Evolutionary conservation across 345 rosid species (phyloP), one percentile per base, ranked within the genome.

Genomic region (Orychophragmus violaceus): DNA sequence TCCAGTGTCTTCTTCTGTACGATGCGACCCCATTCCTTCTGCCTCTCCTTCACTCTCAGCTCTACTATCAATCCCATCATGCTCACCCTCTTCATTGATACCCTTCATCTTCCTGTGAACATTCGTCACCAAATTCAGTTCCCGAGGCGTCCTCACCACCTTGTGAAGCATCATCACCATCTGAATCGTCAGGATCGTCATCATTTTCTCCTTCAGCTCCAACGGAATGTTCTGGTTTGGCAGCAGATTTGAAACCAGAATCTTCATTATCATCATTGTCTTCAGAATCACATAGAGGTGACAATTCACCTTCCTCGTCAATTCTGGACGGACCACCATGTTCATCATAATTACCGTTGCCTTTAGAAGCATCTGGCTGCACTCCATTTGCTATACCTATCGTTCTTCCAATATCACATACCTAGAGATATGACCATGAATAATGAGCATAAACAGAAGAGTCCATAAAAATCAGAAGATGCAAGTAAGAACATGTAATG

Each of bases 231-330:
- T 70, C 83, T 75, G 37, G 62, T 14, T 77, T 83, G 10, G 80
- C 70, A 16, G 71, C 42, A 49, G 81, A 58, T 71, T 86, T 79
- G 62, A 66, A 39, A 37, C 59, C 77, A 63, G 59, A 44, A 63
- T 84, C 85, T 64, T 78, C 84, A 59, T 79, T 85, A 77, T 55
- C 82, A 70, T 75, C 83, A 64, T 75, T 81, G 44, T 89, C 91
- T 79, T 84, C 93, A 16, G 78, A 81, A 72, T 86, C 93, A 72
- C 83, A 85, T 56, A 68, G 84, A 48, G 98, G 97, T 27, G 98
- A 92, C 56, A 92, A 59, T 76, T 92, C 98, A 64, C 98, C 98
- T 78, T 92, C 98, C 72, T 92, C 98, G 71, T 89, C 97, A 61
- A 68, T 70, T 76, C 71, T 82, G 33, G 84, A 62, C 3, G 83